Evolutionary conservation across 345 rosid genomes (phyloP).

Genomic region (Sonneratia alba): DNA sequence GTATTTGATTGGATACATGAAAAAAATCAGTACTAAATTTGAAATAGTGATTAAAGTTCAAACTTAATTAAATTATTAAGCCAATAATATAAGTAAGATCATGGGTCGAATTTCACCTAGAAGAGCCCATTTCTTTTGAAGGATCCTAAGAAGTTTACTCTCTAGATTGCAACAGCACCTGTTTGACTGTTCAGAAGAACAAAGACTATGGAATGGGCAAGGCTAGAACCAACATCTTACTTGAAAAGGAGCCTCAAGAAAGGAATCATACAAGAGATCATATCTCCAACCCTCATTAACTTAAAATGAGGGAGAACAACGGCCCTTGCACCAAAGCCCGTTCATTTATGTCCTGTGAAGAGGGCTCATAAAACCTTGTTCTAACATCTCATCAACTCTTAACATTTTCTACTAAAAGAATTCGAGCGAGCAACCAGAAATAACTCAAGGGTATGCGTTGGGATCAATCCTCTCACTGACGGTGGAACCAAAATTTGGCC

Average conservation of each 20-base stretch:
- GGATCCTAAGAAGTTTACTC: too few relatives aligned
- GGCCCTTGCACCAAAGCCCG: conserved; percentile 2
- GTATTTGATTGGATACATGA: too few relatives aligned
- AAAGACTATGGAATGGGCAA: too few relatives aligned
- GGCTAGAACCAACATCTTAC: too few relatives aligned
- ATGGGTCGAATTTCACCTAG: too few relatives aligned
- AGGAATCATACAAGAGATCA: background rate
- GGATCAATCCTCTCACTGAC: conserved; percentile 80
- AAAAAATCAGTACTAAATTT: too few relatives aligned
- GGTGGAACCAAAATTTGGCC: conserved; percentile 90
- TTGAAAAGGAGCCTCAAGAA: background rate
- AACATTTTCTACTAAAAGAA: conserved; percentile 18
- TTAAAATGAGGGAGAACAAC: background rate
- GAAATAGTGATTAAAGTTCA: too few relatives aligned
- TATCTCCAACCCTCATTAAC: conserved; percentile 2
- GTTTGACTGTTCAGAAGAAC: too few relatives aligned
- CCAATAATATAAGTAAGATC: too few relatives aligned
- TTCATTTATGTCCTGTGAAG: background rate
- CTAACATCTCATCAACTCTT: conserved; percentile 17
- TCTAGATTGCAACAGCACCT: too few relatives aligned
- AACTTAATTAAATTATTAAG: too few relatives aligned
- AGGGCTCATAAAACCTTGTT: conserved; percentile 21
- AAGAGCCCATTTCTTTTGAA: too few relatives aligned
- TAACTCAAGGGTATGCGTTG: conserved; percentile 48
- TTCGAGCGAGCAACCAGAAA: conserved; percentile 17